phyloP scores from a whole-genome alignment of 2,329 filamentous ascomycete genomes.

The Rhinocladiella mackenziei region DNA sequence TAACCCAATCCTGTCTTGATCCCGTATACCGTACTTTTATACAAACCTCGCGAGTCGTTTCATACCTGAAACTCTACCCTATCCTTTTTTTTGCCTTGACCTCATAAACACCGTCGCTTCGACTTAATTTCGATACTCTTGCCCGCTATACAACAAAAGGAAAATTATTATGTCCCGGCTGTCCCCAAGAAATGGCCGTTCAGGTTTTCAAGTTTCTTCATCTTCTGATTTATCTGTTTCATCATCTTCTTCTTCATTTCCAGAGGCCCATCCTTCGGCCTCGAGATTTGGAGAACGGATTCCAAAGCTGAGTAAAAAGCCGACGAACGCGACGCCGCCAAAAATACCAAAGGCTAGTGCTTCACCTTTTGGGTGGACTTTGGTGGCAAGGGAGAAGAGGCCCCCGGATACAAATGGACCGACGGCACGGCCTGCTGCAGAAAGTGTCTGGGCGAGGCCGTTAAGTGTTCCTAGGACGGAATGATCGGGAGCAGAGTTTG shows the following conservation, averaged over 20 bases:
- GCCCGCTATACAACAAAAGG: no score
- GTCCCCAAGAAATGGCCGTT: no score
- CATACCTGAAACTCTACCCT: no score
- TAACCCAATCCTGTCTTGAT: no score
- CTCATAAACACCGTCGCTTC: no score
- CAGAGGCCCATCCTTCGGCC: slow-evolving; percentile 52
- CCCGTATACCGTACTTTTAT: no score
- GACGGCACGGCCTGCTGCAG: slow-evolving; percentile 79
- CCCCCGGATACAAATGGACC: slow-evolving; percentile 86
- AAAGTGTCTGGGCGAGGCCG: slow-evolving; percentile 88
- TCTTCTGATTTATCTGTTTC: slow-evolving; percentile 46
- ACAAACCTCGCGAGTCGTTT: no score
- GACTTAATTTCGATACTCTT: no score
- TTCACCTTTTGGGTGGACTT: slow-evolving; percentile 74
- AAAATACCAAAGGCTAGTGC: slow-evolving; percentile 83
- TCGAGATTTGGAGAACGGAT: slow-evolving; percentile 64
- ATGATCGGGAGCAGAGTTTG: slow-evolving; percentile 84
- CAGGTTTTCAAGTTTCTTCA: slow-evolving; percentile 37
- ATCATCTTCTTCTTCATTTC: slow-evolving; percentile 35
- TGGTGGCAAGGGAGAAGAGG: slow-evolving; percentile 74
- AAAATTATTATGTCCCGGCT: no score
- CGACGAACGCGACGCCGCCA: slow-evolving; percentile 73
- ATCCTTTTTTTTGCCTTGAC: no score
- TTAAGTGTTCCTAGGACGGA: slow-evolving; percentile 85
- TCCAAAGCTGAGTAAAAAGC: slow-evolving; percentile 73